Percentiles rank a stretch among this genome's conserved stretches.
Conservation (phyloP, 1,284 basidiomycete species). For the Ceratobasidium papillatum region DNA sequence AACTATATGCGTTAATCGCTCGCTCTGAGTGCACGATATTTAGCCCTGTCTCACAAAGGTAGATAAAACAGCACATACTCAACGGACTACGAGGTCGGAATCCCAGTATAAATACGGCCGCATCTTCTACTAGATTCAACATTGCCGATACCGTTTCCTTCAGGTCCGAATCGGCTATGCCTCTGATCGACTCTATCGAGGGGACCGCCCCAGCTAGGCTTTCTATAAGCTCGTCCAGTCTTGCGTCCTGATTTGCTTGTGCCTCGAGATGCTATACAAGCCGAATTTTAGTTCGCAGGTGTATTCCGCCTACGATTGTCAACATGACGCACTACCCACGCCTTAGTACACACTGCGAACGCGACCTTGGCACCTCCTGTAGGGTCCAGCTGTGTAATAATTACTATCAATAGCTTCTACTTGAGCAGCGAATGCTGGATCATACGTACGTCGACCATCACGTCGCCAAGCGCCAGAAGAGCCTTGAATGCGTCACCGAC, state of each 20-base stretch:
- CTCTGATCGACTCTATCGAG: background rate
- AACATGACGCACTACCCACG: background rate
- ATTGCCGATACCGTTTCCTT: background rate
- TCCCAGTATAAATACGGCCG: background rate
- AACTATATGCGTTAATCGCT: background rate
- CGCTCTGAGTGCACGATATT: background rate
- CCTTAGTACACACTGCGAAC: background rate
- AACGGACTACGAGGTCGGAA: background rate
- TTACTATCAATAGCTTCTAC: background rate
- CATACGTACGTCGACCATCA: background rate
- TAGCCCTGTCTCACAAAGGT: background rate
- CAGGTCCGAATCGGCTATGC: background rate
- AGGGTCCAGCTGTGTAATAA: background rate
- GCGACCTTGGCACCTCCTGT: background rate
- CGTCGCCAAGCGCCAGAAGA: background rate
- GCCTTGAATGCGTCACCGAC: background rate
- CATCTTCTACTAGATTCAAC: constrained; percentile 8
- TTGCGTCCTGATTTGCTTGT: background rate
- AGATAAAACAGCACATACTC: background rate
- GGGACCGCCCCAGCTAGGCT: background rate
- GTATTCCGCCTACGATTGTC: too few species aligned
- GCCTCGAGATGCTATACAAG: background rate
- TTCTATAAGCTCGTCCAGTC: background rate
- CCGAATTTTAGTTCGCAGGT: too few species aligned
- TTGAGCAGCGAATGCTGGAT: too few species aligned